Evolutionary conservation across 169 alveolate species (phyloP).

Genomic region (Cryptosporidium muris): DNA sequence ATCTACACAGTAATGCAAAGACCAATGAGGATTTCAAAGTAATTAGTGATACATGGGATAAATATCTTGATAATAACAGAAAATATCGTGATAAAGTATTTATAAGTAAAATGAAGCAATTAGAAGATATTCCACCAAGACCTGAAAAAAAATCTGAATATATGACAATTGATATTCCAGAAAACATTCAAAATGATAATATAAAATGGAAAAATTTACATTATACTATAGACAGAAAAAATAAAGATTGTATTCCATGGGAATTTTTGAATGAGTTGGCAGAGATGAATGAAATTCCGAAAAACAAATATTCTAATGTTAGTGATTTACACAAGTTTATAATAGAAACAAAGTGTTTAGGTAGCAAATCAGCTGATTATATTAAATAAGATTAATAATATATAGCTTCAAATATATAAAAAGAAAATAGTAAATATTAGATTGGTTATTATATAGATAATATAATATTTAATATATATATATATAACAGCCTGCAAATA

Average conservation of each 20-base stretch:
- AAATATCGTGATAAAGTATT: not conserved
- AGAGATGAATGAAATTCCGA: constrained; percentile 10
- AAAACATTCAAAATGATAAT: constrained; percentile 17
- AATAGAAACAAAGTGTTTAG: constrained; percentile 30
- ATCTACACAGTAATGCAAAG: constrained; percentile 22
- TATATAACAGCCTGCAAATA: not conserved
- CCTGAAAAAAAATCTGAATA: constrained; percentile 2
- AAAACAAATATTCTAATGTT: constrained; percentile 3
- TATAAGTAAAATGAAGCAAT: constrained; percentile 9
- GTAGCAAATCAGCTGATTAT: not conserved
- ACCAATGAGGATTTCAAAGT: constrained; percentile 40
- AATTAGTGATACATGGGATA: constrained; percentile 35
- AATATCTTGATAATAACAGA: not conserved
- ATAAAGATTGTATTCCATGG: constrained; percentile 50
- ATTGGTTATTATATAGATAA: not conserved
- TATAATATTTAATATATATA: not conserved
- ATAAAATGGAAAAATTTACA: not conserved
- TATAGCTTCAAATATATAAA: not conserved
- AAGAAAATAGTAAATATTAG: not conserved
- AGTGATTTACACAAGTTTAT: constrained; percentile 47
- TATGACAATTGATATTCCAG: not conserved
- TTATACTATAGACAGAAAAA: not conserved
- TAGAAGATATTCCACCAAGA: not conserved
- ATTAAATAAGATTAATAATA: too few species aligned
- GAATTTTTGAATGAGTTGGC: constrained; percentile 51